phyloP scores from a whole-genome alignment of 129 eudicot genomes.

The Pittosporum tobira region DNA sequence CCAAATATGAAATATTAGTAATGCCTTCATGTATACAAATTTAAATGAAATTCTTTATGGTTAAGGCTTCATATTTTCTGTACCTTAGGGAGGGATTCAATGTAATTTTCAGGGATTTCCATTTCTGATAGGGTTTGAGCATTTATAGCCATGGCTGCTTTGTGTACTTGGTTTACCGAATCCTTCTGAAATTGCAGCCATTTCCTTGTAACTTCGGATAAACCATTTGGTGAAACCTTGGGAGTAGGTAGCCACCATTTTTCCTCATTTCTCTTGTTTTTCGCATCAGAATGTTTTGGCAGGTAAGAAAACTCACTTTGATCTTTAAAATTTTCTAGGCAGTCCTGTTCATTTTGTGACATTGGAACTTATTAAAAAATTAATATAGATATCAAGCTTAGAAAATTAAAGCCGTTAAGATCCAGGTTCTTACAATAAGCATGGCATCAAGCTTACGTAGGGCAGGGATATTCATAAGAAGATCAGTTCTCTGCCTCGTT shows the following conservation, averaged over 20 bases:
- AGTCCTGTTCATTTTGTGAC: conserved; percentile 25
- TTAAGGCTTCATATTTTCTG: conserved; percentile 3
- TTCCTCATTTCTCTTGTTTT: conserved; percentile 22
- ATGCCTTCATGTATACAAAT: conserved; percentile 1
- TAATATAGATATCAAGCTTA: not conserved
- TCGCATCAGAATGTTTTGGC: conserved; percentile 16
- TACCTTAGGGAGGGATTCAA: conserved; percentile 92
- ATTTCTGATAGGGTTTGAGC: conserved; percentile 73
- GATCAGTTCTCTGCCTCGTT: conserved; percentile 40
- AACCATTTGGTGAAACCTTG: conserved; percentile 66
- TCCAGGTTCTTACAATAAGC: conserved; percentile 33
- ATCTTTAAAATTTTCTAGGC: conserved; percentile 44
- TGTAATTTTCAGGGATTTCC: conserved; percentile 87
- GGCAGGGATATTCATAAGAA: conserved; percentile 44
- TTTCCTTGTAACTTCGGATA: conserved; percentile 33
- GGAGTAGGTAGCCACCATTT: conserved; percentile 94
- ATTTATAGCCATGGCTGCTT: conserved; percentile 91
- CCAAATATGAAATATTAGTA: not conserved
- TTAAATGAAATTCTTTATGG: conserved; percentile 3
- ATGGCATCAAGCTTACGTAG: conserved; percentile 35
- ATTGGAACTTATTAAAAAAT: not conserved
- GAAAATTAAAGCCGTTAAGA: not conserved
- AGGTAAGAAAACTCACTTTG: conserved; percentile 34
- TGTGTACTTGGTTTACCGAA: conserved; percentile 79
- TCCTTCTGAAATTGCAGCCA: conserved; percentile 73